Conservation (phyloP, 2,329 filamentous ascomycete genomes). For the Fusarium sp. region DNA sequence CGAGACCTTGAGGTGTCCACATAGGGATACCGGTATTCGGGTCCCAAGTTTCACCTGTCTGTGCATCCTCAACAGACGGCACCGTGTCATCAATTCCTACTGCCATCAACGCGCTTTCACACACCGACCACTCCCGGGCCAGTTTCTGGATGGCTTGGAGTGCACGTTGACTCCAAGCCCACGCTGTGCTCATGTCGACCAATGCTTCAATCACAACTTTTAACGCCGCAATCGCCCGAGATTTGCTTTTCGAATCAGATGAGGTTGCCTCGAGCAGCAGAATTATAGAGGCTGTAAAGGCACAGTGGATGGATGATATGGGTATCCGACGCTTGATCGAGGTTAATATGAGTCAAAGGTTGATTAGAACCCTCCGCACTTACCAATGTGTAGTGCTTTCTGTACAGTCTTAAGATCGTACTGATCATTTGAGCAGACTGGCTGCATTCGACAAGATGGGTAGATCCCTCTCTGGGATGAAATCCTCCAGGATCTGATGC, state of each 20-base stretch:
- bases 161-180: constrained; percentile 7
- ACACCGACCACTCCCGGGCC: background rate
- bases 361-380: fast-evolving
- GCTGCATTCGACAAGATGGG: background rate
- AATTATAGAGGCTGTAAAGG: constrained; percentile 1
- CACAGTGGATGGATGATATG: background rate
- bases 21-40: background rate
- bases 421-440: background rate
- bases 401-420: background rate
- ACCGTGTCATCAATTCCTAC: background rate
- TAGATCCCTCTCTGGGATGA: background rate
- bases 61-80: background rate
- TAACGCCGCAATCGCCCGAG: background rate
- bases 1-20: background rate
- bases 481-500: background rate
- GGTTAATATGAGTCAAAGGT: background rate
- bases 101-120: background rate
- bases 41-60: background rate
- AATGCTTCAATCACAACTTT: background rate
- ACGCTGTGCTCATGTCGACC: constrained; percentile 1
- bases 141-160: background rate
- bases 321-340: background rate
- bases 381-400: background rate
- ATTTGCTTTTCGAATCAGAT: background rate
- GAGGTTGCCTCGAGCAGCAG: background rate